phyloP scores from a whole-genome alignment of 768 basidiomycete genomes.

The Serendipita indica region DNA sequence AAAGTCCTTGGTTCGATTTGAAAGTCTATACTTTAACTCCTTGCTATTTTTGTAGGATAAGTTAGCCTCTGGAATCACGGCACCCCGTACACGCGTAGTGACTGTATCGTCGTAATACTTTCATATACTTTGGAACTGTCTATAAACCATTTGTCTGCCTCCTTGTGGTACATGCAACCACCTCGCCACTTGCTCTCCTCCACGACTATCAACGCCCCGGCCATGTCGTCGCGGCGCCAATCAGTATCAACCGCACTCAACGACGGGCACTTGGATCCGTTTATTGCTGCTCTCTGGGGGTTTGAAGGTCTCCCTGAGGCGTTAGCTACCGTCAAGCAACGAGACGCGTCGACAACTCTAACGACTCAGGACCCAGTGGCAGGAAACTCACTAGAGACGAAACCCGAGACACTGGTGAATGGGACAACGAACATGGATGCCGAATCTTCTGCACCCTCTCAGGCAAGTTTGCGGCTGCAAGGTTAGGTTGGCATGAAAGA shows the following conservation, averaged over 20 bases:
- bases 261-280: neutral
- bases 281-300: neutral
- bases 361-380: too few species aligned
- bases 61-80: too few species aligned
- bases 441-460: too few species aligned
- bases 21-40: neutral
- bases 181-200: neutral
- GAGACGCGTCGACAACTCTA: neutral
- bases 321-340: neutral
- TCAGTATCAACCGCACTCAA: neutral
- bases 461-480: too few species aligned
- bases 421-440: too few species aligned
- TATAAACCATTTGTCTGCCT: neutral
- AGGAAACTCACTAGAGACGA: too few species aligned
- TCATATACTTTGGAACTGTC: neutral
- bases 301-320: slow-evolving; percentile 1
- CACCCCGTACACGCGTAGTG: too few species aligned
- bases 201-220: neutral
- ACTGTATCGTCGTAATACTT: too few species aligned
- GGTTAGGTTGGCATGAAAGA: too few species aligned
- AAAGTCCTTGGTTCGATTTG: slow-evolving; percentile 61
- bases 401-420: too few species aligned
- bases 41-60: too few species aligned
- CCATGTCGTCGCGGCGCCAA: neutral
- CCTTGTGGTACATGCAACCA: neutral